These are phyloP conservation scores for Verticillium dahliae DNA, from an alignment of 2,329 filamentous ascomycete species.

Conservation along the genomic window DNA sequence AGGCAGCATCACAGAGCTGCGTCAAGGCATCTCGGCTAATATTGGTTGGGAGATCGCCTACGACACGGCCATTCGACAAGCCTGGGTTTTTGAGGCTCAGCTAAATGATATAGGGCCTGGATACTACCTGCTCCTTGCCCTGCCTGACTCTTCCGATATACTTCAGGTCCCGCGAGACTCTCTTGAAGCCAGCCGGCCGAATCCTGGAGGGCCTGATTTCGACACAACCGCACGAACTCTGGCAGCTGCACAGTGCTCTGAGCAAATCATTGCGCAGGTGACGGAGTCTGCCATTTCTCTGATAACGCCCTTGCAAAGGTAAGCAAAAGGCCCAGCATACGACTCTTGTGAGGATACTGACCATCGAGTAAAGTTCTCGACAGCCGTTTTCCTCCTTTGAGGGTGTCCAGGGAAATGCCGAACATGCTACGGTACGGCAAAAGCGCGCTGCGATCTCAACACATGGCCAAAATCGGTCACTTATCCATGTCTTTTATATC, in stretches of 20 bases:
- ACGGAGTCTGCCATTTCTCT: constrained; percentile 42
- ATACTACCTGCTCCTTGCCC: constrained; percentile 37
- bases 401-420: constrained; percentile 19
- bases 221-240: constrained; percentile 49
- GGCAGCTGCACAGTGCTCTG: constrained; percentile 28
- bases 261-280: constrained; percentile 42
- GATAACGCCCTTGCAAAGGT: constrained; percentile 27
- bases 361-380: neutral
- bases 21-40: constrained; percentile 63
- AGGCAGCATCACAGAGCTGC: constrained; percentile 62
- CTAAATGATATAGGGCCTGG: constrained; percentile 15
- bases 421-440: constrained; percentile 34
- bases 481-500: constrained; percentile 31
- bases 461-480: constrained; percentile 26
- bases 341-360: neutral
- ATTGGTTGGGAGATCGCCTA: constrained; percentile 53
- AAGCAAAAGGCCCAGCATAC: constrained; percentile 9
- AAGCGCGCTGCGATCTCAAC: constrained; percentile 35
- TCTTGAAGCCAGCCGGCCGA: constrained; percentile 33
- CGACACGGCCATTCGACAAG: constrained; percentile 38
- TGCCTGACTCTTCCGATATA: constrained; percentile 40
- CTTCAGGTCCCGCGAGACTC: constrained; percentile 44
- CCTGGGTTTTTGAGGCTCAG: constrained; percentile 42
- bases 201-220: constrained; percentile 30
- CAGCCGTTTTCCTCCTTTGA: constrained; percentile 6